These are phyloP conservation scores for Ceratocystis harringtonii DNA, from an alignment of 2,329 filamentous ascomycete species.

Conservation along the genomic window DNA sequence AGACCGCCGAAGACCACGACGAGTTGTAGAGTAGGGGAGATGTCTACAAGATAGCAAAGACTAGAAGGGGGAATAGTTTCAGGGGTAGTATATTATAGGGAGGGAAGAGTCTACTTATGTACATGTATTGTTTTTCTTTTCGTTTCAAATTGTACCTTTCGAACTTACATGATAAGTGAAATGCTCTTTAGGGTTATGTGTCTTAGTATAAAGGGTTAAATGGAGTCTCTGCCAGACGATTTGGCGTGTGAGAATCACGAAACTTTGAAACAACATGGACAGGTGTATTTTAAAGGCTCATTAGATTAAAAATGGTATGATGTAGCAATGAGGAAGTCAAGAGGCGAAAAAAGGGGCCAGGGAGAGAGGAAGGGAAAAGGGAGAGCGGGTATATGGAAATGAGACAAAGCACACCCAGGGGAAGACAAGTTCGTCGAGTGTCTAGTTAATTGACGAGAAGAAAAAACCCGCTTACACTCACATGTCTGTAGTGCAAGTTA, in stretches of 20 bases:
- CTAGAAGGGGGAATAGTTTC: no score
- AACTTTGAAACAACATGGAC: neutral
- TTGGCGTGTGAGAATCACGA: no score
- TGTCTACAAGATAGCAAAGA: no score
- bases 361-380: neutral
- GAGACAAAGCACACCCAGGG: neutral
- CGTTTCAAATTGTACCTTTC: neutral
- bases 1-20: constrained; percentile 28
- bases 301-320: neutral
- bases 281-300: neutral
- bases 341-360: neutral
- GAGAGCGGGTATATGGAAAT: neutral
- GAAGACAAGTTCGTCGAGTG: no score
- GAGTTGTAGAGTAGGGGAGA: constrained; percentile 16
- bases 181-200: neutral
- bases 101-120: neutral
- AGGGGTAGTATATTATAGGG: no score
- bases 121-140: neutral
- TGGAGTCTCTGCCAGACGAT: neutral
- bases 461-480: no score
- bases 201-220: neutral
- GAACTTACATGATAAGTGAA: neutral
- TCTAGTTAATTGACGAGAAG: no score
- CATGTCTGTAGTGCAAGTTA: no score
- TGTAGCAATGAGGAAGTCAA: neutral